phyloP scores from a whole-genome alignment of 805 yeast species.

The Hanseniaspora clermontiae region DNA sequence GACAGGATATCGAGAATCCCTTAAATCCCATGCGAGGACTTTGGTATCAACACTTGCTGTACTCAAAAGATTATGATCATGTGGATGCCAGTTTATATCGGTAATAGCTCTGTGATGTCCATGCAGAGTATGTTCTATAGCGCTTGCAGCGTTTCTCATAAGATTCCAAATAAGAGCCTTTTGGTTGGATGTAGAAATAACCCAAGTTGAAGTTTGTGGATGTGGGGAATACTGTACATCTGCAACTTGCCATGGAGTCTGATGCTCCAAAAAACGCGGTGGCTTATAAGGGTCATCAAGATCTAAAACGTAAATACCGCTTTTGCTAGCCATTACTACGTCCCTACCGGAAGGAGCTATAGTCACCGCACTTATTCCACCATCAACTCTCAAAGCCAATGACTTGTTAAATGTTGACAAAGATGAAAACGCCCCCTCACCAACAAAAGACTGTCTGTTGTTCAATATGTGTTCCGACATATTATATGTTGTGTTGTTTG shows the following conservation, averaged over 20 bases:
- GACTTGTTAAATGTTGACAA: slow-evolving; percentile 61
- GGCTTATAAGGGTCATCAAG: slow-evolving; percentile 90
- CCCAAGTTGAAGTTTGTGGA: slow-evolving; percentile 72
- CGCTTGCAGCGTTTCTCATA: slow-evolving; percentile 51
- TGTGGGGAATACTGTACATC: slow-evolving; percentile 99
- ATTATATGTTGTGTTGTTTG: background rate
- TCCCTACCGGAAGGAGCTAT: slow-evolving; percentile 84
- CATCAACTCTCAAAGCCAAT: slow-evolving; percentile 75
- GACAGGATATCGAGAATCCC: slow-evolving; percentile 64
- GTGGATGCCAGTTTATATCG: slow-evolving; percentile 85
- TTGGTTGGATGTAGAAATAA: slow-evolving; percentile 86
- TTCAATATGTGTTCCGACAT: background rate
- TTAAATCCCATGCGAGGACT: slow-evolving; percentile 80
- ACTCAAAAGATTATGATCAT: slow-evolving; percentile 73
- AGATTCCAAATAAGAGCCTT: slow-evolving; percentile 93
- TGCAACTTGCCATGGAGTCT: slow-evolving; percentile 96
- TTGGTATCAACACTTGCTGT: slow-evolving; percentile 89
- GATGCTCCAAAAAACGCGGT: slow-evolving; percentile 85
- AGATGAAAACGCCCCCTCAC: slow-evolving; percentile 31
- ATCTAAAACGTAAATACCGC: slow-evolving; percentile 82
- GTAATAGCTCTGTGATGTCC: slow-evolving; percentile 89
- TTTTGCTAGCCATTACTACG: slow-evolving; percentile 70
- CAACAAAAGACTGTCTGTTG: slow-evolving; percentile 14
- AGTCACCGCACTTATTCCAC: slow-evolving; percentile 83
- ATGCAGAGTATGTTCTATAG: slow-evolving; percentile 78